Evolutionary conservation across 257 asterid genomes (phyloP).

Genomic region (Linaria vulgaris): DNA sequence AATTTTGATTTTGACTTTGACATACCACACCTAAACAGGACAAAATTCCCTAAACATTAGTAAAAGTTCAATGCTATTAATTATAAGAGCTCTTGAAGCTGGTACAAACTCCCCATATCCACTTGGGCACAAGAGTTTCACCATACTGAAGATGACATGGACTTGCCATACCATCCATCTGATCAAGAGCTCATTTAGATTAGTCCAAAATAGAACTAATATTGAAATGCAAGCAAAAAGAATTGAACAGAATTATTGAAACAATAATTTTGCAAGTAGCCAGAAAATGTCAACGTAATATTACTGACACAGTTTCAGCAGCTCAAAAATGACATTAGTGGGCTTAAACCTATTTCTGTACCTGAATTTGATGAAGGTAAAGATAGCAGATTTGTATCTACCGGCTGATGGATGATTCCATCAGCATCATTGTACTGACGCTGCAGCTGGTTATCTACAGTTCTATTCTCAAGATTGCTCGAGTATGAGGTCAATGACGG

Average conservation of each 20-base stretch:
- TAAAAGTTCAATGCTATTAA: conserved; percentile 32
- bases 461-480: conserved; percentile 31
- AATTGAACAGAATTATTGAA: conserved; percentile 18
- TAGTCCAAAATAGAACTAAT: conserved; percentile 29
- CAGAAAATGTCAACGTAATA: background rate
- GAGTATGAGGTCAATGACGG: conserved; percentile 20
- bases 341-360: conserved; percentile 41
- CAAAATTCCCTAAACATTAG: conserved; percentile 56
- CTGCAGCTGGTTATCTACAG: conserved; percentile 37
- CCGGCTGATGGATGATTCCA: conserved; percentile 37
- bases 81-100: conserved; percentile 71
- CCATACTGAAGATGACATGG: conserved; percentile 60
- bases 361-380: conserved; percentile 60
- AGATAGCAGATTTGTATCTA: conserved; percentile 40
- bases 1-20: conserved; percentile 33
- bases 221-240: background rate
- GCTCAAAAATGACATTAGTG: conserved; percentile 32
- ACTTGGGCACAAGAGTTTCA: conserved; percentile 88
- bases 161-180: conserved; percentile 77
- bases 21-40: conserved; percentile 68
- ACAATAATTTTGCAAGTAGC: conserved; percentile 21
- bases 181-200: conserved; percentile 68
- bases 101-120: conserved; percentile 95
- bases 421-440: conserved; percentile 34
- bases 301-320: conserved; percentile 31